Evolutionary conservation across 495 filamentous ascomycete genomes (phyloP).

Genomic region (Trichoderma reesei): DNA sequence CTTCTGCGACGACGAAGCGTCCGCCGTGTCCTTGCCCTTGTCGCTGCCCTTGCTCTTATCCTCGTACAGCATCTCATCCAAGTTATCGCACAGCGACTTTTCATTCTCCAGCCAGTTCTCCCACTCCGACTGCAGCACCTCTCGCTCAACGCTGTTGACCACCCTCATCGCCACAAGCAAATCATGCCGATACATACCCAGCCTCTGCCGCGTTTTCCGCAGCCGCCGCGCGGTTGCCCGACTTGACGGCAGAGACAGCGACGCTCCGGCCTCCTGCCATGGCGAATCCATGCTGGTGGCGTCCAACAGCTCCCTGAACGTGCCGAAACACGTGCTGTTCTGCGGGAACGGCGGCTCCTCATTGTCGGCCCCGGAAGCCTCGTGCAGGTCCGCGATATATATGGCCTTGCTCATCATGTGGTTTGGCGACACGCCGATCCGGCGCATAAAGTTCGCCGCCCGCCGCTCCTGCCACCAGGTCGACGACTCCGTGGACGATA

Average conservation of each 20-base stretch:
- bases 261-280: slow-evolving; percentile 32
- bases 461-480: slow-evolving; percentile 81
- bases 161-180: slow-evolving; percentile 82
- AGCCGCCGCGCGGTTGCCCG: slow-evolving; percentile 56
- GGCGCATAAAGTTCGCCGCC: slow-evolving; percentile 66
- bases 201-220: slow-evolving; percentile 64
- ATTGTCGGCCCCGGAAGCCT: slow-evolving; percentile 39
- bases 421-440: slow-evolving; percentile 70
- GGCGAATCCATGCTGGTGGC: slow-evolving; percentile 42
- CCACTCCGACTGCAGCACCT: slow-evolving; percentile 79
- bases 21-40: slow-evolving; percentile 21
- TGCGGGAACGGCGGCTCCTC: slow-evolving; percentile 19
- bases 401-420: slow-evolving; percentile 74
- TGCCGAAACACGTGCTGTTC: slow-evolving; percentile 41
- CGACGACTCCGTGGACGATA: slow-evolving; percentile 55
- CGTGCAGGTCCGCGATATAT: slow-evolving; percentile 73
- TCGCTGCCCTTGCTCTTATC: slow-evolving; percentile 20
- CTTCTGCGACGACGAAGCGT: slow-evolving; percentile 15
- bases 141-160: slow-evolving; percentile 78
- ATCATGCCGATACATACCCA: slow-evolving; percentile 84
- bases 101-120: slow-evolving; percentile 81
- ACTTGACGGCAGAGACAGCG: slow-evolving; percentile 37
- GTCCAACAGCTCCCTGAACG: slow-evolving; percentile 47
- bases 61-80: slow-evolving; percentile 40
- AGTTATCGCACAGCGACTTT: slow-evolving; percentile 53